Evolutionary conservation across 2,329 filamentous ascomycete species (phyloP), one percentile per base, ranked within the genome.

Genomic region (Talaromyces sp.): DNA sequence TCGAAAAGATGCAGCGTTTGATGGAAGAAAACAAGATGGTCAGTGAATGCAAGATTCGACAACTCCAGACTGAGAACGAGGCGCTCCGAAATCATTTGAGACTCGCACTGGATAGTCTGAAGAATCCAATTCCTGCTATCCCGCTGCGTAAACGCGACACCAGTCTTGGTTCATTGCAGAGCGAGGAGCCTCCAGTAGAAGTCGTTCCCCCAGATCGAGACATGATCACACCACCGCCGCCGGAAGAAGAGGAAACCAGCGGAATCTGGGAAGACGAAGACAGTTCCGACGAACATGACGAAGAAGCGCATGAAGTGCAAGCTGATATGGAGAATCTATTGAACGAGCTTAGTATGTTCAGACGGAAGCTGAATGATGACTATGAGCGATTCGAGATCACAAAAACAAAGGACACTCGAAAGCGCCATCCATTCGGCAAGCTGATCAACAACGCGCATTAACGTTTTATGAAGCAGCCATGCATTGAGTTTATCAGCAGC

Each of bases 1-100:
- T 99, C 19, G 85, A 87, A 57, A 87, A 90, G 64, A 93, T 99
- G 90, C 93, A 98, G 77, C 88, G 93, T 66, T 87, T 96, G 77
- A 97, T 97, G 93, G 93, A 98, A 76, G 95, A 99, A 80, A 90
- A 89, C 68, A 88, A 90, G 66, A 90, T 96, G 76, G 91, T 98
- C 14, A 89, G 91, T 35, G 94, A 98, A 75, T 92, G 90, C 81
- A 97, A 97, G 84, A 97, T 99, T 75, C 89, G 92, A 70, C 92
- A 90, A 68, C 81, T 99, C 62, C 90, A 91, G 76, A 93, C 91
- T 1, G 88, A 99, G 81, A 97, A 97, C 68, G 94, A 97, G 73
- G 91, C 93, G 0, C 79, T 98, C 71, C 85, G 93, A 67, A 83
- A 95, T 66, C 95, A 99, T 78, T 82, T 99, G 60, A 92, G 91